Base-by-base conservation (phyloP, 176 grass and related monocot genomes). In the Rhynchospora breviuscula region DNA sequence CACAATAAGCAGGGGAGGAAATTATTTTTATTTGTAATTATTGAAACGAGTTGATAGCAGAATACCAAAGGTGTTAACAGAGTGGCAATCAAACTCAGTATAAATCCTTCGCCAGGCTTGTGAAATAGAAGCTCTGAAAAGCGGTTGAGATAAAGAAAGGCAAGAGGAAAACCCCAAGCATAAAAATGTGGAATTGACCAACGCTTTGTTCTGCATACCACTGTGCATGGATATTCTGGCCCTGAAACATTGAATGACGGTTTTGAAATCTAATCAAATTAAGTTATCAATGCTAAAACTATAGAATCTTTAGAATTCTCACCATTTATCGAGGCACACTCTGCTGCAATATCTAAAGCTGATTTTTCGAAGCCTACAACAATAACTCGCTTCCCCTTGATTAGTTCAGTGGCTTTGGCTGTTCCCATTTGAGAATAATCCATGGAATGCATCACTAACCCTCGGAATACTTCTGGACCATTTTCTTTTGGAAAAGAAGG, bases 311-410 rank as follows among this genome's bases (percentile, higher is more conserved):
- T 8, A 76, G 2, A 33, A 31, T 82, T 56, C 15, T 60, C 22
- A 87, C 79, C 85, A 64, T 87, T 87, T 63, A 83, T 3, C 2
- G 44, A 45, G 9, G 85, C 78, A 71, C 85, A 87, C 33, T 87
- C 66, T 19, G 79, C 67, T 3, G 85, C 79, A 33, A 87, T 83
- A 60, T 87, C 85, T 21, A 87, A 12, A 63, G 79, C 85, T 2
- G 85, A 87, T 59, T 87, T 87, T 29, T 40, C 44, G 18, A 59
- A 87, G n/a, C 85, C 85, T 2, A 87, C 78, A n/a, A 87, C 78
- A 8, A 51, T 63, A 40, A 87, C 78, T 59, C 18, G 71, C 43
- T 13, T 77, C 1, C 43, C 84, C 49, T 66, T 76, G 61, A 85
- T 85, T 53, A 79, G 60, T 22, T 79, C 59, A 2, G 40, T 19